phyloP scores from a whole-genome alignment of 352 stramenopile species.

The Phytophthora lateralis region DNA sequence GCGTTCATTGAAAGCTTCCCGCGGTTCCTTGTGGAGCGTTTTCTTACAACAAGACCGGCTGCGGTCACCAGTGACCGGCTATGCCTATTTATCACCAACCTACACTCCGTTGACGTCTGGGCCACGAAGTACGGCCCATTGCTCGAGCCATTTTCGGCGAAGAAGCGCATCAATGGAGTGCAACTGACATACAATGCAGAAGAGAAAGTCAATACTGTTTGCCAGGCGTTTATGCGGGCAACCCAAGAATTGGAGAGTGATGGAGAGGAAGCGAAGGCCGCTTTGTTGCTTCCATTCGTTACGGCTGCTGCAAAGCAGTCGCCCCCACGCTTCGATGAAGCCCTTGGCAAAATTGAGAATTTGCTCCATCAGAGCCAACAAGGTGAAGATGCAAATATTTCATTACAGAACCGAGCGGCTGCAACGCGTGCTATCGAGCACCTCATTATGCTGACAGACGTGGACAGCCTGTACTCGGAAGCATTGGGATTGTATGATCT shows the following conservation, averaged over 20 bases:
- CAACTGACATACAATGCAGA: not conserved
- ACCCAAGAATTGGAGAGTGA: constrained; percentile 38
- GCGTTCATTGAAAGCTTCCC: constrained; percentile 48
- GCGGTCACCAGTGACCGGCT: constrained; percentile 63
- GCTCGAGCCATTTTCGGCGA: constrained; percentile 36
- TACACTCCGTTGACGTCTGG: constrained; percentile 75
- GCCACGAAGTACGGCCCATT: constrained; percentile 62
- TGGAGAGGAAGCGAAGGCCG: constrained; percentile 20
- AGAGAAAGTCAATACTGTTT: constrained; percentile 66
- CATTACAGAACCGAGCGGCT: constrained; percentile 5
- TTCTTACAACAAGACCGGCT: constrained; percentile 36
- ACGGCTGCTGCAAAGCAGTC: constrained; percentile 73
- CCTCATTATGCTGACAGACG: constrained; percentile 71
- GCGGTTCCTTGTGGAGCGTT: constrained; percentile 34
- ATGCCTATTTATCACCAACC: constrained; percentile 77
- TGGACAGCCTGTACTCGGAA: constrained; percentile 70
- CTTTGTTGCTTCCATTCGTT: constrained; percentile 67
- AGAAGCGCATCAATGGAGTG: constrained; percentile 4
- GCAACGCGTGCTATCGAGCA: constrained; percentile 74
- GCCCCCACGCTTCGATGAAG: constrained; percentile 52
- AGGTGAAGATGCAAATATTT: not conserved
- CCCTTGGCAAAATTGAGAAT: constrained; percentile 45
- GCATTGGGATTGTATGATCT: constrained; percentile 75
- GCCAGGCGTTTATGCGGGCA: constrained; percentile 44
- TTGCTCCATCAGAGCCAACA: constrained; percentile 28